Base-by-base conservation (phyloP, 2,329 filamentous ascomycete genomes). In the Elsinoe arachidis region DNA sequence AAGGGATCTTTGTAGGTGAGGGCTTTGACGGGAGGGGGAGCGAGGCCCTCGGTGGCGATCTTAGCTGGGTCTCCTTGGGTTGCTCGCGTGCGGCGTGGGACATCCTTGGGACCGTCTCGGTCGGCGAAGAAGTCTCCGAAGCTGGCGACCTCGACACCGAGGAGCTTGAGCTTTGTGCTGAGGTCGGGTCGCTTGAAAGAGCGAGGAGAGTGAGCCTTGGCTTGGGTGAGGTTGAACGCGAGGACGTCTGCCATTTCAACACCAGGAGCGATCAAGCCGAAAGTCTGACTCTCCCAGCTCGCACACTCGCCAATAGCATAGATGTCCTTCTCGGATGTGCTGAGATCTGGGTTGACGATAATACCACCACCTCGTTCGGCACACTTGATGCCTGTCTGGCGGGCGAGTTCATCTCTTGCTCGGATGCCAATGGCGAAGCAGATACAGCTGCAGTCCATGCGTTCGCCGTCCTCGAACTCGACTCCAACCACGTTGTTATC, bases 61-160 rank as follows among this genome's bases (percentile, higher is more conserved):
- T 79, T 79, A 38, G 81, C 71, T 60, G 76, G 70, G 55, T 76
- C 71, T 61, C 73, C 66, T 26, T 63, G 58, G 30, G 68, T 71
- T 2, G 69, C 72, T 10, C 73, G 77, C 54, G 71, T 68, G 44
- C 73, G 72, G 60, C 79, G 80, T 0, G 88, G 90, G n/a, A 92
- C 74, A 47, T 84, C 78, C 61, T 85, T 86, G 0, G 89, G 88
- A 0, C 90, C 90, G 67, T 95, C 88, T 30, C 87, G 78, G 65
- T 96, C 90, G 0, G 90, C 90, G 63, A 96, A 96, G 75, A 91
- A 96, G 68, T 96, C 91, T 0, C 91, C 90, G 67, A 96, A 96
- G 66, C 88, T 93, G 15, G 91, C 91, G 3, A 96, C 91, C 63
- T 96, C 88, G 7, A 96, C 89, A 0, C 90, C 90, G 0, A 96